Evolutionary conservation across 768 basidiomycete species (phyloP), one percentile per base, ranked within the genome.

Genomic region (Tephrocybe rancida): DNA sequence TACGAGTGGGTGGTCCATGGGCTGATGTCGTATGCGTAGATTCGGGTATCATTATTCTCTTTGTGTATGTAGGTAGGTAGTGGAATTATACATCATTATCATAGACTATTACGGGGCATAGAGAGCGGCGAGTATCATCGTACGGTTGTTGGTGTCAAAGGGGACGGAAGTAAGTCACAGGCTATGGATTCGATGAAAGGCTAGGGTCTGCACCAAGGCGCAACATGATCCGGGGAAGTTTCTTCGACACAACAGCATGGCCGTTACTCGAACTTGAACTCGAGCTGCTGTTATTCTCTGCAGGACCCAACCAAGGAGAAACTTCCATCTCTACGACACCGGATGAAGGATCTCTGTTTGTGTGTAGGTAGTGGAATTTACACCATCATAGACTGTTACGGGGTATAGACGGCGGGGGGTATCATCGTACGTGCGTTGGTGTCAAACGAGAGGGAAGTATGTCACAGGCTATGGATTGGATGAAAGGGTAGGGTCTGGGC

Each of bases 1-100:
- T 99, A 98, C 62, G 96, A 99, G 68, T 88, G 85, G 82, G 84
- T 78, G 0, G 74, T 87, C 3, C 75, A 81, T 61, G 73, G 77
- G 2, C 67, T 90, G 10, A 77, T 77, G 25, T 30, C 48, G 8
- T 47, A 54, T 29, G 38, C 26, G 5, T 54, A 44, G 30, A 32
- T 50, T 19, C 27, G 5, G 21, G 14, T 29, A 50, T 27, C 14
- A 39, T 30, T 50, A 22, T 19, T 16, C 7, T 37, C n/a, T 13
- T 37, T 37, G 16, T 37, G 10, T 7, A 13, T 37, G n/a, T 37
- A 37, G 30, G 30, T 32, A 32, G n/a, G n/a, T n/a, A n/a, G n/a
- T n/a, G n/a, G n/a, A n/a, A n/a, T n/a, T n/a, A n/a, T n/a, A n/a
- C n/a, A n/a, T n/a, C 5, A 16, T n/a, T n/a, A n/a, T 13, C 5